Evolutionary conservation across 23 red algal genomes (phyloP).

Genomic region (Cyanidioschyzon merolae): DNA sequence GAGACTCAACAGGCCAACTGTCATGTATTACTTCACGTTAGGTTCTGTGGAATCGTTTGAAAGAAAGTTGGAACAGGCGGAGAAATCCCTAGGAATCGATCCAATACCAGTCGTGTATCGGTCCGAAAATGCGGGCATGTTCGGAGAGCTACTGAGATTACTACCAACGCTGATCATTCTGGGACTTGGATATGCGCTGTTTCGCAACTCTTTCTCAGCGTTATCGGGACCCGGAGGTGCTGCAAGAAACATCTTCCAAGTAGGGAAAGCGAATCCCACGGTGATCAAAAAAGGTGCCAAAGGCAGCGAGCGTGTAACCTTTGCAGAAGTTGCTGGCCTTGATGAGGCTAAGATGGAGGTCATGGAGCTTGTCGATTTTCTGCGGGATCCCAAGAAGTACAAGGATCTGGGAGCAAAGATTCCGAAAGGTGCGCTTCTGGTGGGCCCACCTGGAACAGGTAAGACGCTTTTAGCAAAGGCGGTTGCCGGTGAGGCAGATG

Average conservation of each 20-base stretch:
- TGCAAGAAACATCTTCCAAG: constrained; percentile 81
- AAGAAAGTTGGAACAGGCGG: constrained; percentile 61
- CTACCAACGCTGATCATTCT: constrained; percentile 69
- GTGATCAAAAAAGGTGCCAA: constrained; percentile 48
- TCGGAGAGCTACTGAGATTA: constrained; percentile 46
- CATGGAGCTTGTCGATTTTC: constrained; percentile 99
- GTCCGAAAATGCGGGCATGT: constrained; percentile 31
- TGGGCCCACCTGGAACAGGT: constrained; percentile 87
- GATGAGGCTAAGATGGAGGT: constrained; percentile 98
- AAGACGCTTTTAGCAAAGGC: constrained; percentile 97
- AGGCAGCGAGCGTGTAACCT: constrained; percentile 21
- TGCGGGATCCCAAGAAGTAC: constrained; percentile 74
- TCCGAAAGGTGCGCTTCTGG: constrained; percentile 91
- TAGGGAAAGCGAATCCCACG: constrained; percentile 89
- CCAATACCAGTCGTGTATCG: constrained; percentile 73
- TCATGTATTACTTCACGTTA: constrained; percentile 31
- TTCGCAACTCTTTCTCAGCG: constrained; percentile 44
- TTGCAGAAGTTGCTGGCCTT: constrained; percentile 84
- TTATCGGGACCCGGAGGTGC: constrained; percentile 38
- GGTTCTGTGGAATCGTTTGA: constrained; percentile 84
- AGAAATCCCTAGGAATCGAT: constrained; percentile 72
- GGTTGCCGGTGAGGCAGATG: constrained; percentile 83
- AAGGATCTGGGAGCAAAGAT: constrained; percentile 84
- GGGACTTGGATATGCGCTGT: constrained; percentile 46
- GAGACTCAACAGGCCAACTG: not conserved